Conservation (phyloP, 2,329 filamentous ascomycete species). For the Cryphonectria naterciae region DNA sequence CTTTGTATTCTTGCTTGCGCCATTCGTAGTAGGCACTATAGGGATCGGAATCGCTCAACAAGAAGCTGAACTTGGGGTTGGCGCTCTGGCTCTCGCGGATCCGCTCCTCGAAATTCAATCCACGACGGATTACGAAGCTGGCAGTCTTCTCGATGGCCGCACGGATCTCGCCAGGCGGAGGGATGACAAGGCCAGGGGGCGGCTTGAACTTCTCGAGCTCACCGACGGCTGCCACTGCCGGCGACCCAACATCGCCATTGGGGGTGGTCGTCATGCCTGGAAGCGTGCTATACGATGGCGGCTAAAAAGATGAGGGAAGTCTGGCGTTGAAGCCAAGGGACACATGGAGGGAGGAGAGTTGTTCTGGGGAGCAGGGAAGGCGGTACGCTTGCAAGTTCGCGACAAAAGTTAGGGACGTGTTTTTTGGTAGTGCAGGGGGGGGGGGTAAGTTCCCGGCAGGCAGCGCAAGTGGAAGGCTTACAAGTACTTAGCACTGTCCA, state of each 20-base stretch:
- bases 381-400: neutral
- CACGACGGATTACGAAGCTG: slow-evolving; percentile 79
- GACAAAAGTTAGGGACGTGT: neutral
- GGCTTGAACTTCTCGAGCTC: slow-evolving; percentile 72
- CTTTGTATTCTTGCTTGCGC: slow-evolving; percentile 84
- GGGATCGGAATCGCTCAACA: slow-evolving; percentile 78
- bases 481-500: neutral
- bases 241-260: slow-evolving; percentile 57
- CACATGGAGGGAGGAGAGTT: slow-evolving; percentile 28
- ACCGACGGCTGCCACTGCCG: slow-evolving; percentile 37
- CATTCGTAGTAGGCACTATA: slow-evolving; percentile 91
- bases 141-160: slow-evolving; percentile 89
- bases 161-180: slow-evolving; percentile 83
- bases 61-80: slow-evolving; percentile 91
- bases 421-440: neutral
- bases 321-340: slow-evolving; percentile 28
- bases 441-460: neutral
- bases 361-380: too few species aligned
- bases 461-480: neutral
- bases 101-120: slow-evolving; percentile 74
- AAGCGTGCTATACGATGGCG: slow-evolving; percentile 24
- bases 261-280: slow-evolving; percentile 44
- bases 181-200: slow-evolving; percentile 82
- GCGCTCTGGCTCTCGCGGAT: slow-evolving; percentile 82
- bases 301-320: slow-evolving; percentile 30